Percentiles rank a stretch among this genome's conserved stretches.
phyloP scores from a whole-genome alignment of 345 rosid species.

The Syzygium jambos region DNA sequence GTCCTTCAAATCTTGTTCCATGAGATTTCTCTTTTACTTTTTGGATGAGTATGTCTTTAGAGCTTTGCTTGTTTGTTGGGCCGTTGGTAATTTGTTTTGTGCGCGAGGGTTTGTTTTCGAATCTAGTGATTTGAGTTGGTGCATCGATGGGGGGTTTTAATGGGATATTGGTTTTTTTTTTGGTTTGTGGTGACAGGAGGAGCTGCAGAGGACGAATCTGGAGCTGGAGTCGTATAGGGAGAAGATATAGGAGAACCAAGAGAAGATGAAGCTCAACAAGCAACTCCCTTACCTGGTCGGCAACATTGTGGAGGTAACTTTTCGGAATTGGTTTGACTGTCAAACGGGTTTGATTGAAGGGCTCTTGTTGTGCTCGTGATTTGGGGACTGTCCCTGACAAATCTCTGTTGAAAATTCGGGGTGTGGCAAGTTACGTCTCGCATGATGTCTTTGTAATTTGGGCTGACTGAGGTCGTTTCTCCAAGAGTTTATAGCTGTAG shows the following conservation, averaged over 20 bases:
- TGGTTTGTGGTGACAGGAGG: constrained; percentile 46
- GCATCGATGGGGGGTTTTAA: background rate
- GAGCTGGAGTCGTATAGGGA: too few species aligned
- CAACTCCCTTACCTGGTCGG: too few species aligned
- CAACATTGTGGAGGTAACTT: constrained; percentile 85
- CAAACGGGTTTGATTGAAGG: background rate
- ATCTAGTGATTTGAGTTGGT: background rate
- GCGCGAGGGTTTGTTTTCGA: too few species aligned
- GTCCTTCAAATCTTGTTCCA: background rate
- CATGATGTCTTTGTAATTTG: background rate
- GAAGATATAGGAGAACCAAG: too few species aligned
- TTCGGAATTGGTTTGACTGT: background rate
- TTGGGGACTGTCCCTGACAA: background rate
- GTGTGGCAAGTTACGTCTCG: background rate
- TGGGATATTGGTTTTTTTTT: background rate
- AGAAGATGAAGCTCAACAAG: too few species aligned
- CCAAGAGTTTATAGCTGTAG: background rate
- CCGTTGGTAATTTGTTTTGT: too few species aligned
- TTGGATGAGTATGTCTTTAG: background rate
- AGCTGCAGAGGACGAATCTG: constrained; percentile 77
- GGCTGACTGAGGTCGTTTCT: background rate
- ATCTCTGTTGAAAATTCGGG: background rate
- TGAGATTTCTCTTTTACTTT: background rate
- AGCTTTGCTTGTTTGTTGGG: too few species aligned
- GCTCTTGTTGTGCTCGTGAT: background rate